Conservation (phyloP, 129 eudicot species). For the Helichrysum umbraculigerum region DNA sequence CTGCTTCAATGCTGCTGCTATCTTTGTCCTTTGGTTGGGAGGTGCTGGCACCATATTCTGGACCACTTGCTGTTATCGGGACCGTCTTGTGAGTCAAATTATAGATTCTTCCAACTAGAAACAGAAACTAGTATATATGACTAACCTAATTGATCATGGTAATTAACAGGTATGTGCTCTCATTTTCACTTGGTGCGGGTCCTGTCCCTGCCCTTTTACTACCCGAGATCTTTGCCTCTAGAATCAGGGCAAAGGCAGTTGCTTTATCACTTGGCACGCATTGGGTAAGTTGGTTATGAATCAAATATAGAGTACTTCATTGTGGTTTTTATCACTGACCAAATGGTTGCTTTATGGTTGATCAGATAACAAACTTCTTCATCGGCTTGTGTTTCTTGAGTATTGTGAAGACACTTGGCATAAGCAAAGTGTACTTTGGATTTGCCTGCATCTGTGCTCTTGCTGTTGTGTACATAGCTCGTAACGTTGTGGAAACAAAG, state of each 20-base stretch:
- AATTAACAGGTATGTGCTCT: conserved; percentile 67
- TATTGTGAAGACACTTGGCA: conserved; percentile 70
- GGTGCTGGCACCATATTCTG: conserved; percentile 76
- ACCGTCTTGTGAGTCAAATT: conserved; percentile 82
- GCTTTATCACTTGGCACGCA: conserved; percentile 94
- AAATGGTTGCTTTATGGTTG: conserved; percentile 11
- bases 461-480: conserved; percentile 72
- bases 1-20: conserved; percentile 95
- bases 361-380: conserved; percentile 82
- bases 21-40: conserved; percentile 81
- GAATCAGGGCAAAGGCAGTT: conserved; percentile 97
- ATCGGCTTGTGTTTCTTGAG: conserved; percentile 96
- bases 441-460: conserved; percentile 66
- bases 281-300: conserved; percentile 63
- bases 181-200: conserved; percentile 97
- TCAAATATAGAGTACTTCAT: not conserved
- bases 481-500: conserved; percentile 95
- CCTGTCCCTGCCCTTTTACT: conserved; percentile 98
- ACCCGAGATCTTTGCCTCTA: conserved; percentile 89
- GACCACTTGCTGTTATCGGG: conserved; percentile 87
- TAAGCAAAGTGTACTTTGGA: conserved; percentile 90
- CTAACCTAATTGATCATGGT: not conserved
- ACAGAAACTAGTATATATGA: not conserved
- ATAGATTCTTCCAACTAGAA: not conserved
- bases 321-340: conserved; percentile 13